Percentiles rank a stretch among this genome's conserved stretches.
These are phyloP conservation scores for Solanum chmielewskii DNA, from an alignment of 257 asterid genomes.

Conservation along the genomic window DNA sequence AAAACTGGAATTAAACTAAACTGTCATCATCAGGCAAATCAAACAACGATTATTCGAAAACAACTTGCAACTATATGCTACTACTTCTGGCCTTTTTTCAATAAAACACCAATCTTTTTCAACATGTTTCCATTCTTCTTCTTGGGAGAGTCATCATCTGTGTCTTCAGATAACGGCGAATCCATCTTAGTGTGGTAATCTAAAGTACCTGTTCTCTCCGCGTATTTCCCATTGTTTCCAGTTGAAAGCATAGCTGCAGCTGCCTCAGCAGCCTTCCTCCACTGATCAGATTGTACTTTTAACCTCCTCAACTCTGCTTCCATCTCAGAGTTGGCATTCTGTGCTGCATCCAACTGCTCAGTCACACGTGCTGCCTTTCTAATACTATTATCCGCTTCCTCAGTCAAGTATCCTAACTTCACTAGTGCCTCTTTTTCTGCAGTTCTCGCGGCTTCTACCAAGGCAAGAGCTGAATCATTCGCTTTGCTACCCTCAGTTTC, in stretches of 20 bases:
- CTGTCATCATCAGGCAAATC: neutral
- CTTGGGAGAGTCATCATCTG: slow-evolving; percentile 65
- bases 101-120: slow-evolving; percentile 69
- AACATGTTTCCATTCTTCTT: slow-evolving; percentile 77
- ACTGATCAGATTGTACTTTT: slow-evolving; percentile 87
- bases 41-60: neutral
- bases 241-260: slow-evolving; percentile 78
- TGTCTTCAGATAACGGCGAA: slow-evolving; percentile 44
- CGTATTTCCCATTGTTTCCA: slow-evolving; percentile 42
- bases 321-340: slow-evolving; percentile 50
- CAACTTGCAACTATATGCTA: slow-evolving; percentile 2
- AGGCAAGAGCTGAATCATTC: slow-evolving; percentile 31
- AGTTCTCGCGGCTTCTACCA: slow-evolving; percentile 37
- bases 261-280: slow-evolving; percentile 98
- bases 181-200: slow-evolving; percentile 48
- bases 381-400: slow-evolving; percentile 58
- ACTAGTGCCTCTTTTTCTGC: slow-evolving; percentile 55
- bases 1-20: neutral
- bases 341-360: slow-evolving; percentile 84
- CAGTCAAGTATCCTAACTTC: slow-evolving; percentile 53
- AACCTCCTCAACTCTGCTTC: slow-evolving; percentile 70
- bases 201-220: slow-evolving; percentile 44
- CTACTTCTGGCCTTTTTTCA: slow-evolving; percentile 82
- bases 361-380: slow-evolving; percentile 36
- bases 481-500: slow-evolving; percentile 27